Evolutionary conservation across 768 basidiomycete genomes (phyloP), one percentile per base, ranked within the genome.

Genomic region (Calvatia gigantea): DNA sequence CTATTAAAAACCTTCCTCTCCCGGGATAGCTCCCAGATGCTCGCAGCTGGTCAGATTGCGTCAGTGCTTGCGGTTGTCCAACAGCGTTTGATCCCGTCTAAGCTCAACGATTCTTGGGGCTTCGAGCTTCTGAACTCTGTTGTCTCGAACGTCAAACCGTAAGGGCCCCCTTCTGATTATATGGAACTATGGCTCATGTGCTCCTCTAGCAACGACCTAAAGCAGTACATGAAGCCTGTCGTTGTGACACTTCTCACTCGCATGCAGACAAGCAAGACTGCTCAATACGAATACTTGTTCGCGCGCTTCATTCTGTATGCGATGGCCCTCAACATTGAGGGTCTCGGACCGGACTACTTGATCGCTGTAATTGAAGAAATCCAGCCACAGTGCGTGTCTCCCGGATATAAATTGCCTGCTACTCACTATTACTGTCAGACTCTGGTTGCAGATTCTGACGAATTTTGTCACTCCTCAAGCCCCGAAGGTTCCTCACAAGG

Each of bases 61-160:
- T 80, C 83, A 4, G 82, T 98, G 11, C 75, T 98, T 29, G 96
- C 91, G 44, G 87, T 99, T 51, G 77, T 87, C 7, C 95, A 97
- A 69, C 95, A 97, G 64, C 81, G 94, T 39, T 73, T 99, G 19
- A 85, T 97, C 28, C 91, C 91, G 4, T 87, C 85, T 15, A 95
- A 94, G 67, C 54, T 85, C 23, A 94, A 97, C 64, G 96, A 99
- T 68, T 80, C 73, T 4, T 95, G 89, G 82, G 96, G 93, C 0
- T 94, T 96, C 60, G 94, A 97, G 66, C 73, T 99, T 11, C 67
- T 99, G 44, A 84, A 95, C 57, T 80, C 83, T 4, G 80, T 97
- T 14, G 80, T 94, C 50, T 77, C 80, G 45, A 70, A 83, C 63
- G 79, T 93, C 14, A 86, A 89, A 46, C 75, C 85, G 93, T 98